Base-by-base conservation (phyloP, 2,329 filamentous ascomycete genomes). In the Coniochaeta hoffmannii region DNA sequence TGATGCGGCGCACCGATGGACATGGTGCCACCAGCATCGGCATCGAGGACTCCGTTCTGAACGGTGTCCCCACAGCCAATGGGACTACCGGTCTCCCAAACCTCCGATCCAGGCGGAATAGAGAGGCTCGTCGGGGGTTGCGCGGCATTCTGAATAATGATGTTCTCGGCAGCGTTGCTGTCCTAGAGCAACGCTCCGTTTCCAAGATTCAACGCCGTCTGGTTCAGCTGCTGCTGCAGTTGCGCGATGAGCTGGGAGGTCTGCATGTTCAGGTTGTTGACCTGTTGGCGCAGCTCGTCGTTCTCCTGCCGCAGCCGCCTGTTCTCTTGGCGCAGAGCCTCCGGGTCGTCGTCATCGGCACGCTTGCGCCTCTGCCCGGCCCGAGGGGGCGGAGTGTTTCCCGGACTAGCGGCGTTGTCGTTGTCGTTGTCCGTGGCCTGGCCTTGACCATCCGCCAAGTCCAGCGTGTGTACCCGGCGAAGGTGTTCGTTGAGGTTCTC, bases 401-500 rank as follows among this genome's bases (percentile, higher is more conserved):
- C 58, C 54, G 3, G 58, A 11, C 17, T 41, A 9, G 36, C 17
- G 6, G 36, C 19, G 55, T 69, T 70, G 57, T 77, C 76, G 60
- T 71, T 75, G 6, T 79, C 76, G 52, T 74, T 75, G 53, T 78
- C 76, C 34, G 76, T 76, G 30, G 70, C 72, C 32, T 75, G 73
- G 26, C 67, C 68, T 17, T 64, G 68, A 22, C 62, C 62, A 30
- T 66, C 61, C 55, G 69, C 65, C 49, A 64, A 53, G 58, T 63
- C 56, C 50, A 78, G 77, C 41, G 81, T 87, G 68, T 97, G 93
- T n/a, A 95, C 89, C 26, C 93, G 86, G 19, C 93, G 88, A 17
- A 97, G 76, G 71, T 97, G 93, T 72, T 97, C 93, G 67, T 93
- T 91, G 4, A 97, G 78, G 64, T 97, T 97, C 72, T 97, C 93